Conservation (phyloP, 139 green algal genomes). For the Trebouxia sp. region DNA sequence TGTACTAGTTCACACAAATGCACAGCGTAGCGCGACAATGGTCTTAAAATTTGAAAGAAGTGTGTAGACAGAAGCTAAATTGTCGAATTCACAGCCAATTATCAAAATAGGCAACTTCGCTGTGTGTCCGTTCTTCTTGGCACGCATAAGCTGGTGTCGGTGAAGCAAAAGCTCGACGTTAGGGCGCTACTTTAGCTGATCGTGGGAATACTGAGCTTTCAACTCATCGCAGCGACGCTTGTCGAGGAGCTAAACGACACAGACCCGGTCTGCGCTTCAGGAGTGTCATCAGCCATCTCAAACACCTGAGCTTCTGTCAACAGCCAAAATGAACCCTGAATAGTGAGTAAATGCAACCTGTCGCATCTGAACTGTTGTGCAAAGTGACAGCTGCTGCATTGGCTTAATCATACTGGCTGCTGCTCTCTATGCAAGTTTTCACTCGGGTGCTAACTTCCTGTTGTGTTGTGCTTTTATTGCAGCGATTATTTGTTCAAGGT, state of each 20-base stretch:
- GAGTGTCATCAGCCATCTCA: not conserved
- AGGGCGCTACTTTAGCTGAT: not conserved
- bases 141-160: constrained; percentile 8
- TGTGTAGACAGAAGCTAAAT: not conserved
- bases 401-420: no score
- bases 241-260: no score
- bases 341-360: constrained; percentile 58
- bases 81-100: not conserved
- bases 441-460: constrained; percentile 16
- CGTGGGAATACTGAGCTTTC: no score
- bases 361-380: not conserved
- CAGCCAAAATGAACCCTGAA: constrained; percentile 69
- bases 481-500: constrained; percentile 94
- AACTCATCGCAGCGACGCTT: no score
- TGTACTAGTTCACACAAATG: no score
- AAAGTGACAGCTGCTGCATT: not conserved
- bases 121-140: not conserved
- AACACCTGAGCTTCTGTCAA: constrained; percentile 1
- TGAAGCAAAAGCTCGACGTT: not conserved
- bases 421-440: no score
- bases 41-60: no score
- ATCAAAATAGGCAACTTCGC: not conserved
- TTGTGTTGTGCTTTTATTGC: constrained; percentile 7
- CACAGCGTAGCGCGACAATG: no score
- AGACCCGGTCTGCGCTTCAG: no score